Base-by-base conservation (phyloP, 2,329 filamentous ascomycete genomes). In the Sphaerulina musiva region DNA sequence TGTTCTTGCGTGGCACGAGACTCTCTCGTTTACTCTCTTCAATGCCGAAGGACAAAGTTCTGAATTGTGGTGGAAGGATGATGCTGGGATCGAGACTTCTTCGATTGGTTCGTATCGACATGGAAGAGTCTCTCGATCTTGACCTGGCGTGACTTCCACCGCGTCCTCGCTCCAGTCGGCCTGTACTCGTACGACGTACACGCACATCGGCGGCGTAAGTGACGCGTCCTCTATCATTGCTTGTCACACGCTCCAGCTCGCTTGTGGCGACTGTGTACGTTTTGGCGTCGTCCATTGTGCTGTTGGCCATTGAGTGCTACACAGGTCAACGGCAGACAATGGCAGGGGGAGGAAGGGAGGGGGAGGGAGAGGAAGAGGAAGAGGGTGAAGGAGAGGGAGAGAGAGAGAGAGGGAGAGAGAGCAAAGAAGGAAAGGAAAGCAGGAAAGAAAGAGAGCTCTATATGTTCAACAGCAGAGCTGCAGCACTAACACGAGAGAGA, bases 1-100 rank as follows among this genome's bases (percentile, higher is more conserved):
- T 68, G 54, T 32, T 26, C 6, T 39, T 55, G 29, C 58, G 55
- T 62, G 57, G 70, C 61, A 54, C 67, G 32, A 56, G 50, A 26
- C 56, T 63, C 48, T 54, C 62, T 26, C 63, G 58, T 34, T 68
- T 66, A 54, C 59, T 60, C 39, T 70, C 67, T 45, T 69, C 71
- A 52, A 76, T 70, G 54, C 73, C 72, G 56, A 74, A 75, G 1
- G 73, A 75, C 54, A 76, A 59, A 2, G 73, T 76, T 29, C 73
- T 66, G 59, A 73, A 76, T 26, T 69, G 65, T 52, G 75, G 75
- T 12, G 74, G 74, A 5, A 76, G 64, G 0, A 67, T 72, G 48
- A 74, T 67, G 43, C 67, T 67, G 2, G 73, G 74, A 46, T 76
- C 71, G n/a, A 76, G 65, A 61, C 68, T 64, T 58, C 66, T 59